Percentiles rank a stretch among this genome's conserved stretches.
Conservation (phyloP, 345 rosid genomes). For the Stellera chamaejasme region DNA sequence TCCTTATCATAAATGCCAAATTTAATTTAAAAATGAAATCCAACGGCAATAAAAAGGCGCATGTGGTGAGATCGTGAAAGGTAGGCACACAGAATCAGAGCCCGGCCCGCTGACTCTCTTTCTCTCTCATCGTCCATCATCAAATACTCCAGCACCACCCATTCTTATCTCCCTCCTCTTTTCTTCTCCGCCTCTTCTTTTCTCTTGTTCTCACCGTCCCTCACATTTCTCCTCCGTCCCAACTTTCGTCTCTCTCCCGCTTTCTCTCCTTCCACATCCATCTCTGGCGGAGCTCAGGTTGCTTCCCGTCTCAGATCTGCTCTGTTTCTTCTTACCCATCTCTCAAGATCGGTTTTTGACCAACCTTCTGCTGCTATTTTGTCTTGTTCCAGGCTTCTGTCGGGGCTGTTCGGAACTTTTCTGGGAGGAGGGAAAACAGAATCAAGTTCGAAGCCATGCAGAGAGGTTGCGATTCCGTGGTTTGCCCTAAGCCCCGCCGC, state of each 20-base stretch:
- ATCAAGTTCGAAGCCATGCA: slow-evolving; percentile 28
- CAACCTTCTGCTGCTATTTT: not conserved
- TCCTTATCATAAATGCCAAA: too few relatives aligned
- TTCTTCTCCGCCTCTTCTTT: too few relatives aligned
- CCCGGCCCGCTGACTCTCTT: not conserved
- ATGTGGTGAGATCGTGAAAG: too few relatives aligned
- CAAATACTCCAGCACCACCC: slow-evolving; percentile 3
- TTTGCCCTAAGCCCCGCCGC: slow-evolving; percentile 61
- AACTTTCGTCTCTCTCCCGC: not conserved
- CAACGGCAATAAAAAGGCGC: too few relatives aligned
- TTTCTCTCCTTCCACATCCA: not conserved
- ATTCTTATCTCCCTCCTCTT: not conserved
- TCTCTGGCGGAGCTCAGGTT: too few relatives aligned
- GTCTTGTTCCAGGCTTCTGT: not conserved
- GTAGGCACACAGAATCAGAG: too few relatives aligned
- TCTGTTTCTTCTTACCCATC: not conserved
- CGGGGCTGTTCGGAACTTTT: not conserved
- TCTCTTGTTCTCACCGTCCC: not conserved
- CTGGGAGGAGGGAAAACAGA: not conserved
- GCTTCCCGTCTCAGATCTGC: not conserved
- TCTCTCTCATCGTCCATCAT: not conserved
- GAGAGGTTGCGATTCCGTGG: slow-evolving; percentile 30
- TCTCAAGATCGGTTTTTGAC: not conserved
- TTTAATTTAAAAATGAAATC: too few relatives aligned
- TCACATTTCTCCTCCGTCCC: not conserved